A percentile compares a stretch with the other conserved stretches of the same genome.
phyloP scores from a whole-genome alignment of 495 filamentous ascomycete species.

The Aspergillus cristatus region DNA sequence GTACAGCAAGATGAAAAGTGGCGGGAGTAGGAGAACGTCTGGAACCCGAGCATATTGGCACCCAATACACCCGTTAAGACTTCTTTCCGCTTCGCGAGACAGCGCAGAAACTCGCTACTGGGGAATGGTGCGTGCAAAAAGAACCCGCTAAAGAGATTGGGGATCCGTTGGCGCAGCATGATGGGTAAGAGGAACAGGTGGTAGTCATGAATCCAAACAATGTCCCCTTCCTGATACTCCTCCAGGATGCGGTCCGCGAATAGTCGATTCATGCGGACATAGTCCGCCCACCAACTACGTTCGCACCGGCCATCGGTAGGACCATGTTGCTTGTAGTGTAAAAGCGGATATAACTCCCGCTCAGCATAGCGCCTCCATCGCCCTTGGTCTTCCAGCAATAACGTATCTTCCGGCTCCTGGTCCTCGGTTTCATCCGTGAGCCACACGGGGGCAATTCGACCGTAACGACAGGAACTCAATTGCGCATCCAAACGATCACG shows the following conservation, averaged over 20 bases:
- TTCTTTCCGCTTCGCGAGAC: slow-evolving; percentile 76
- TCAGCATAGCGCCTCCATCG: slow-evolving; percentile 85
- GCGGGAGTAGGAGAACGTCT: slow-evolving; percentile 83
- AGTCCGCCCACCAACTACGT: slow-evolving; percentile 80
- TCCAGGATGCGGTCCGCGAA: slow-evolving; percentile 81
- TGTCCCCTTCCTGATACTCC: slow-evolving; percentile 80
- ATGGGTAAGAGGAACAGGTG: slow-evolving; percentile 79
- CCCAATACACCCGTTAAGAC: slow-evolving; percentile 80
- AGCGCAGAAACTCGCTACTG: slow-evolving; percentile 85
- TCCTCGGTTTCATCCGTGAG: slow-evolving; percentile 60
- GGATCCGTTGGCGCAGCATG: slow-evolving; percentile 69
- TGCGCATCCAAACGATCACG: slow-evolving; percentile 58
- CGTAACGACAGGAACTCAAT: slow-evolving; percentile 56
- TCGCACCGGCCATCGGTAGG: slow-evolving; percentile 75
- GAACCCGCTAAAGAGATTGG: slow-evolving; percentile 82
- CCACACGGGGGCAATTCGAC: slow-evolving; percentile 77
- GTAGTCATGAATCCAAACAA: slow-evolving; percentile 88
- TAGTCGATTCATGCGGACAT: slow-evolving; percentile 74
- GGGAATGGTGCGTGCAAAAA: slow-evolving; percentile 90
- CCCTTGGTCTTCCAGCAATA: slow-evolving; percentile 64
- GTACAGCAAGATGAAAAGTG: slow-evolving; percentile 92
- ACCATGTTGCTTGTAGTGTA: slow-evolving; percentile 90
- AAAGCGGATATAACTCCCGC: slow-evolving; percentile 76
- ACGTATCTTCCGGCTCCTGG: slow-evolving; percentile 51
- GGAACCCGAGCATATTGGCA: slow-evolving; percentile 85